Percentiles rank a stretch among this genome's conserved stretches.
Conservation (phyloP, 2,329 filamentous ascomycete genomes). For the Chaetomiaceae sp. region DNA sequence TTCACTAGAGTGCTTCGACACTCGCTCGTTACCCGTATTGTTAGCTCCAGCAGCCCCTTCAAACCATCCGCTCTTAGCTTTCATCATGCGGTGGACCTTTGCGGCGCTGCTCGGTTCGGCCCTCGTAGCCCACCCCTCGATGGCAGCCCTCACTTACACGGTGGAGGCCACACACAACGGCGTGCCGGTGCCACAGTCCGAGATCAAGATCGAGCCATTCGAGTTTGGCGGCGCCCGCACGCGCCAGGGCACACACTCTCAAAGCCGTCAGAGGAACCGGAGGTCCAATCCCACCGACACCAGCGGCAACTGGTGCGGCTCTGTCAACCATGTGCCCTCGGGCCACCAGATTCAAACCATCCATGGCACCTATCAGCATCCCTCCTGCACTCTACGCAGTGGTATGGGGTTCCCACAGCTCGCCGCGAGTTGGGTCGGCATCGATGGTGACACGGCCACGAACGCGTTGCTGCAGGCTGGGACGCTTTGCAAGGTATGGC, state of each 20-base stretch:
- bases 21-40: not conserved
- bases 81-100: conserved; percentile 19
- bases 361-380: conserved; percentile 22
- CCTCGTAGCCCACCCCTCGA: conserved; percentile 9
- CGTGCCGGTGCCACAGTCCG: conserved; percentile 18
- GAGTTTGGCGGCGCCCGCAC: conserved; percentile 12
- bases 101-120: conserved; percentile 15
- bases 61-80: not conserved
- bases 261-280: conserved; percentile 3
- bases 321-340: conserved; percentile 18
- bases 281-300: conserved; percentile 14
- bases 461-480: conserved; percentile 23
- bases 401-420: conserved; percentile 22
- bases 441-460: conserved; percentile 21
- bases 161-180: conserved; percentile 21
- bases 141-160: conserved; percentile 20
- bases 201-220: conserved; percentile 22
- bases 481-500: conserved; percentile 23
- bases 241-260: not conserved
- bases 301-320: conserved; percentile 26
- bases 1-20: not conserved
- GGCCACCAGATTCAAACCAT: conserved; percentile 20
- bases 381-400: conserved; percentile 16
- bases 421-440: conserved; percentile 24
- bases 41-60: conserved; percentile 6